A percentile compares a stretch with the other conserved stretches of the same genome.
phyloP scores from a whole-genome alignment of 257 asterid species.

The Ligustrum vulgare region DNA sequence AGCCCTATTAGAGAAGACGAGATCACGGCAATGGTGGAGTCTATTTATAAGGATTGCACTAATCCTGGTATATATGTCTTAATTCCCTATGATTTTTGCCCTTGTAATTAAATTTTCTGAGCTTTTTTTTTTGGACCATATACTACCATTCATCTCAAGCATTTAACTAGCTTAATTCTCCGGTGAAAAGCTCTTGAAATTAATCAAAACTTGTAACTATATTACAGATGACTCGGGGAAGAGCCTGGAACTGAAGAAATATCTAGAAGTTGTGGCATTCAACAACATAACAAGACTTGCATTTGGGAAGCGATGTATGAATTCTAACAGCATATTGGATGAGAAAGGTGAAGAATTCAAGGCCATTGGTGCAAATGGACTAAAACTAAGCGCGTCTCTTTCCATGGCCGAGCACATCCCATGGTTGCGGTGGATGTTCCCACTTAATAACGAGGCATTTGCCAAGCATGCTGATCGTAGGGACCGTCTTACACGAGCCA shows the following conservation, averaged over 20 bases:
- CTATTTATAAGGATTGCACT: conserved; percentile 47
- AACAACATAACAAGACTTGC: conserved; percentile 77
- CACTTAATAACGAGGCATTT: conserved; percentile 58
- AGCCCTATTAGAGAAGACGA: conserved; percentile 80
- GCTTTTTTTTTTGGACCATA: no score
- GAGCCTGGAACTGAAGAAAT: conserved; percentile 54
- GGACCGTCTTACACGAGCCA: conserved; percentile 55
- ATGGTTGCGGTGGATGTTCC: conserved; percentile 77
- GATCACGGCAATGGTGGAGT: conserved; percentile 71
- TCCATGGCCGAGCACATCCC: conserved; percentile 71
- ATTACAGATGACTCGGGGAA: conserved; percentile 30
- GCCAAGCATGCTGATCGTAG: conserved; percentile 55
- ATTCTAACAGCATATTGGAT: conserved; percentile 53
- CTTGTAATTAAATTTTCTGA: no score
- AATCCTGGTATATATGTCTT: conserved; percentile 36
- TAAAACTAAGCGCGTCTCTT: conserved; percentile 63
- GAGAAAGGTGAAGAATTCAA: conserved; percentile 68
- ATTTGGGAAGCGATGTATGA: conserved; percentile 61
- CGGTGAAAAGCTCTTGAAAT: not conserved
- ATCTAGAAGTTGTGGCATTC: conserved; percentile 66
- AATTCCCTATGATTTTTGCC: not conserved
- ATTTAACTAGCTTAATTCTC: not conserved
- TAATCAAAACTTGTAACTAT: conserved; percentile 37
- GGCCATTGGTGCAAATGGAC: conserved; percentile 55
- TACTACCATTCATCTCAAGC: not conserved